Percentiles rank a stretch among this genome's conserved stretches.
phyloP scores from a whole-genome alignment of 1,284 basidiomycete genomes.

The Phellopilus nigrolimitatus region DNA sequence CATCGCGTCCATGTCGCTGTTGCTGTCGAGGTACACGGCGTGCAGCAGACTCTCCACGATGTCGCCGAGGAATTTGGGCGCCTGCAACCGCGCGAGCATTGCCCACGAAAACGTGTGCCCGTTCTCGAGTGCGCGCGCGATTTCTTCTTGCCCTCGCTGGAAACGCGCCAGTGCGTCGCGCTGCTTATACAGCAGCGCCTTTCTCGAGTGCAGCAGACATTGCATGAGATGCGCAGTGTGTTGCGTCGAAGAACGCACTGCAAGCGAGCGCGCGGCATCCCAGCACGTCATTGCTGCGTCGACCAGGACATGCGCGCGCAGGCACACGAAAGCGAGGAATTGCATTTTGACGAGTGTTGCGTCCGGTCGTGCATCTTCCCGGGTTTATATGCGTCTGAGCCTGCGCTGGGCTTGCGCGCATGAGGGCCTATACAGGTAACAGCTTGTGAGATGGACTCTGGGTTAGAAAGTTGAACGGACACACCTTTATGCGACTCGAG shows the following conservation, averaged over 20 bases:
- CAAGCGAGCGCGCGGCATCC: conserved; percentile 54
- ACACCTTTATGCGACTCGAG: too few species aligned
- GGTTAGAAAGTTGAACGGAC: too few species aligned
- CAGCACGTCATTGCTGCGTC: conserved; percentile 47
- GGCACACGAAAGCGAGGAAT: conserved; percentile 62
- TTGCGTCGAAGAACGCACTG: too few species aligned
- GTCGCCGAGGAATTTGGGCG: conserved; percentile 76
- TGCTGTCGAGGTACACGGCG: conserved; percentile 74
- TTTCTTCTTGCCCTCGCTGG: conserved; percentile 37
- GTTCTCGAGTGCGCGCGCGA: conserved; percentile 40
- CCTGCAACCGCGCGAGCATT: conserved; percentile 61
- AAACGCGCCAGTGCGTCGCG: conserved; percentile 51
- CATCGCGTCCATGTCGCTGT: too few species aligned
- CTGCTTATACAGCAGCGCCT: too few species aligned
- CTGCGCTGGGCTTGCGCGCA: too few species aligned
- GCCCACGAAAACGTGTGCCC: conserved; percentile 62
- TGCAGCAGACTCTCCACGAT: conserved; percentile 79
- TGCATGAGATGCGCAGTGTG: too few species aligned
- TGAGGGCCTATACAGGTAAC: too few species aligned
- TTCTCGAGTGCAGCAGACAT: too few species aligned
- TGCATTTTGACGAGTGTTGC: conserved; percentile 65
- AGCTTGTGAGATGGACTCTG: too few species aligned
- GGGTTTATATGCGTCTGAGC: conserved; percentile 60
- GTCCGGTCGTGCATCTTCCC: conserved; percentile 64
- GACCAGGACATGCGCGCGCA: conserved; percentile 40